Conservation (phyloP, 2,329 filamentous ascomycete species). For the Neopestalotiopsis sp. region DNA sequence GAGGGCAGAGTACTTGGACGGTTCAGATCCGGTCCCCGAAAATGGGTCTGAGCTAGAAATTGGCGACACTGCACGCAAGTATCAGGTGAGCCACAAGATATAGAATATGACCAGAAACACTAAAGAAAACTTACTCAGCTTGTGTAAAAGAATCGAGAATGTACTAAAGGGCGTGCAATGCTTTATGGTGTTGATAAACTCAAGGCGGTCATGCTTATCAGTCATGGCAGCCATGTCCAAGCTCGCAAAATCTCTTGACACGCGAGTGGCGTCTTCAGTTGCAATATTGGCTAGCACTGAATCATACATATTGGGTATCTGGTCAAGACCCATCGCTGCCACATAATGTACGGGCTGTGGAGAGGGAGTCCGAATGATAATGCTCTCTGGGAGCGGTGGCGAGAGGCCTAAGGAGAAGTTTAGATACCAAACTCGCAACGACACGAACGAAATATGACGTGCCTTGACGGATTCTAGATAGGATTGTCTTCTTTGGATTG, state of each 20-base stretch:
- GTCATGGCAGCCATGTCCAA: background rate
- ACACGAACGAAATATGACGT: background rate
- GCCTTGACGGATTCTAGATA: background rate
- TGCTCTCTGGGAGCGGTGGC: background rate
- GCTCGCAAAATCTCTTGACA: background rate
- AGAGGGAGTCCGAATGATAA: background rate
- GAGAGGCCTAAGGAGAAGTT: background rate
- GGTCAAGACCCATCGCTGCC: no score
- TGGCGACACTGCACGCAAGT: background rate
- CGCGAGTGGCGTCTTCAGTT: background rate
- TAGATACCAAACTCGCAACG: background rate
- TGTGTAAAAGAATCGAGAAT: background rate
- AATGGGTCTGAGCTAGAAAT: background rate
- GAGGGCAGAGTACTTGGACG: no score
- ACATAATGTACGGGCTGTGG: background rate
- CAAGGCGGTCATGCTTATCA: background rate
- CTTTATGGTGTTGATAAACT: background rate
- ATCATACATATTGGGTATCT: background rate
- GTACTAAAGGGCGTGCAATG: background rate
- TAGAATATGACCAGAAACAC: no score
- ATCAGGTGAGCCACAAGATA: background rate
- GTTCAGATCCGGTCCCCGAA: background rate
- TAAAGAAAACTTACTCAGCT: background rate
- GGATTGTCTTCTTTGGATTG: background rate
- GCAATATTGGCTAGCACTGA: fast-evolving